Evolutionary conservation across 106 monocot species (phyloP).

Genomic region (Phalaenopsis aphrodite): DNA sequence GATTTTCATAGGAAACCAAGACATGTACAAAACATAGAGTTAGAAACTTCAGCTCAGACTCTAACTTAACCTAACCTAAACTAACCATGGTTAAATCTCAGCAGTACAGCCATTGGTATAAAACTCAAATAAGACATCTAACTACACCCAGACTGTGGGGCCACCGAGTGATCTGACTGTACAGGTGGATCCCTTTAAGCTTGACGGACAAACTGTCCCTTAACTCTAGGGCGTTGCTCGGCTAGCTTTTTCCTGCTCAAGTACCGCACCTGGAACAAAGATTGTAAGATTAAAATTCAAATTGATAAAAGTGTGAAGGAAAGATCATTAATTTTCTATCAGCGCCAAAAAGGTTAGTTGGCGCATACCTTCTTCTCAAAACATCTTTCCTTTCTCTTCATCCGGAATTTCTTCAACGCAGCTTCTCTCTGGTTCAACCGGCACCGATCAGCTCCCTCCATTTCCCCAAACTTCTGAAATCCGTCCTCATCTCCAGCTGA

Average conservation of each 20-base stretch:
- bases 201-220: slow-evolving; percentile 11
- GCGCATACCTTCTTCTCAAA: slow-evolving; percentile 78
- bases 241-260: slow-evolving; percentile 14
- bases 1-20: no score
- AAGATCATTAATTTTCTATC: no score
- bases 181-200: background rate
- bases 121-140: background rate
- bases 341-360: no score
- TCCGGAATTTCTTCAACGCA: slow-evolving; percentile 68
- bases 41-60: no score
- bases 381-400: slow-evolving; percentile 89
- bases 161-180: background rate
- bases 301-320: no score
- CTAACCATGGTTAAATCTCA: no score
- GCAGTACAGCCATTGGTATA: no score
- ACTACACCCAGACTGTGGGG: background rate
- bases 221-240: slow-evolving; percentile 6
- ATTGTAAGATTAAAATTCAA: background rate
- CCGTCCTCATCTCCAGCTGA: slow-evolving; percentile 6
- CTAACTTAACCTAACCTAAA: no score
- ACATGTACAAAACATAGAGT: no score
- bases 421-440: slow-evolving; percentile 49
- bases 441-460: slow-evolving; percentile 1
- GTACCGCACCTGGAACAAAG: slow-evolving; percentile 5
- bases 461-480: background rate